Evolutionary conservation across 345 rosid genomes (phyloP).

Genomic region (Dovyalis caffra): DNA sequence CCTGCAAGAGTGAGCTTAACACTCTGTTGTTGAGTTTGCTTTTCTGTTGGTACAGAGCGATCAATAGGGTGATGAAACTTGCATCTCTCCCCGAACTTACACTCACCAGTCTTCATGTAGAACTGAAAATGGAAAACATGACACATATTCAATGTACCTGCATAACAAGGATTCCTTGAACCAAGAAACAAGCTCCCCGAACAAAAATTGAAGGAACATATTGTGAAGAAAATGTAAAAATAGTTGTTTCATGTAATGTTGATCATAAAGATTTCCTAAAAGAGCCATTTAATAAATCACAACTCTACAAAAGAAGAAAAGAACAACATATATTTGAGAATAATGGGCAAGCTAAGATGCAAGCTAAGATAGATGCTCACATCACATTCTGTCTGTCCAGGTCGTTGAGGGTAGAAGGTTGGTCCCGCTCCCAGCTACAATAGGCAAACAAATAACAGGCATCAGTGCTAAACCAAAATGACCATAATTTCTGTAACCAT

Average conservation of each 20-base stretch:
- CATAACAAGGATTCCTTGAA: not conserved
- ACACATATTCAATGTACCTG: not conserved
- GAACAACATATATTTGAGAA: not conserved
- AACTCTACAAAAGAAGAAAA: not conserved
- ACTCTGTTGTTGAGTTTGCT: slow-evolving; percentile 43
- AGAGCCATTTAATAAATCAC: not conserved
- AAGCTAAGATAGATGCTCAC: slow-evolving; percentile 36
- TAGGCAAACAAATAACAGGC: slow-evolving; percentile 21
- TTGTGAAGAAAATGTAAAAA: not conserved
- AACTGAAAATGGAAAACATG: slow-evolving; percentile 37
- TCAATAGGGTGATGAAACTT: slow-evolving; percentile 84
- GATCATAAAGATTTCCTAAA: not conserved
- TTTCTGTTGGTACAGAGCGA: slow-evolving; percentile 44
- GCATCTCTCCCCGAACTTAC: slow-evolving; percentile 85
- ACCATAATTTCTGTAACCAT: not conserved
- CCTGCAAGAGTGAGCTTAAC: slow-evolving; percentile 91
- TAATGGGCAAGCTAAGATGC: not conserved
- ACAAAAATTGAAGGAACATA: not conserved
- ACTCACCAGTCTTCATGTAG: slow-evolving; percentile 93
- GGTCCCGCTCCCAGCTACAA: slow-evolving; percentile 59
- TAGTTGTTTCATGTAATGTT: not conserved
- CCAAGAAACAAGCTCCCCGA: not conserved
- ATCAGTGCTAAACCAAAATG: slow-evolving; percentile 31
- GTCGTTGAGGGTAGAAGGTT: slow-evolving; percentile 74
- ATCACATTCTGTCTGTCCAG: slow-evolving; percentile 91